Conservation (phyloP, 2,329 filamentous ascomycete species). For the Trichoderma koningii region DNA sequence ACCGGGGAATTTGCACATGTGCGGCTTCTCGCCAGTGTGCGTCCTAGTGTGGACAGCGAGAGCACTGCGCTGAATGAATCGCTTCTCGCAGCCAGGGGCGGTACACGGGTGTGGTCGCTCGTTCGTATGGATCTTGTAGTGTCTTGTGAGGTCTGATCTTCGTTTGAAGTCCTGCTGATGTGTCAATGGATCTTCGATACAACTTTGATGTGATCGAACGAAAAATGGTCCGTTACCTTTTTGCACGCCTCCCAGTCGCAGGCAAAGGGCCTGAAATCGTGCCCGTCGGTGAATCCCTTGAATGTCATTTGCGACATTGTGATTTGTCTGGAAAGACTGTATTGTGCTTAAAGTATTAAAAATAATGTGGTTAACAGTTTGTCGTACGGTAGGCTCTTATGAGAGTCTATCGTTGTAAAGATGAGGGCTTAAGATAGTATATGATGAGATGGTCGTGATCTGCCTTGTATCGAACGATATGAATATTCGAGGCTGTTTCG, state of each 20-base stretch:
- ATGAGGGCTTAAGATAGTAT: too few relatives aligned
- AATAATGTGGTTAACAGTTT: not conserved
- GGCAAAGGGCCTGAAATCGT: conserved; percentile 62
- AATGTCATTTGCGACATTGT: conserved; percentile 55
- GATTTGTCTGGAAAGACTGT: not conserved
- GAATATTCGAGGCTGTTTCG: not conserved
- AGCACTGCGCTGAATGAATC: conserved; percentile 71
- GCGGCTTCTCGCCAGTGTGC: conserved; percentile 72
- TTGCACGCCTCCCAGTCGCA: conserved; percentile 64
- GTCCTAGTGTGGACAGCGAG: conserved; percentile 71
- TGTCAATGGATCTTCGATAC: not conserved
- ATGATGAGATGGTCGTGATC: not conserved
- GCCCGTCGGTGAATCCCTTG: conserved; percentile 64
- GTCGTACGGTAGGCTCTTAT: not conserved
- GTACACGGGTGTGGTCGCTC: conserved; percentile 67
- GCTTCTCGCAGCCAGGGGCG: conserved; percentile 64
- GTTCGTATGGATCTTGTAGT: conserved; percentile 72
- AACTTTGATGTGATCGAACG: not conserved
- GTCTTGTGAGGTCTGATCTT: conserved; percentile 70
- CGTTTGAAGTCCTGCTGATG: conserved; percentile 65
- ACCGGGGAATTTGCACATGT: conserved; percentile 65
- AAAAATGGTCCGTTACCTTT: conserved; percentile 52
- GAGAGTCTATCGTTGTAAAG: not conserved
- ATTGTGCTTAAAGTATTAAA: not conserved
- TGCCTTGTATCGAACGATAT: not conserved